Base-by-base conservation (phyloP, 1,284 basidiomycete genomes). In the Rhodotorula sp. region DNA sequence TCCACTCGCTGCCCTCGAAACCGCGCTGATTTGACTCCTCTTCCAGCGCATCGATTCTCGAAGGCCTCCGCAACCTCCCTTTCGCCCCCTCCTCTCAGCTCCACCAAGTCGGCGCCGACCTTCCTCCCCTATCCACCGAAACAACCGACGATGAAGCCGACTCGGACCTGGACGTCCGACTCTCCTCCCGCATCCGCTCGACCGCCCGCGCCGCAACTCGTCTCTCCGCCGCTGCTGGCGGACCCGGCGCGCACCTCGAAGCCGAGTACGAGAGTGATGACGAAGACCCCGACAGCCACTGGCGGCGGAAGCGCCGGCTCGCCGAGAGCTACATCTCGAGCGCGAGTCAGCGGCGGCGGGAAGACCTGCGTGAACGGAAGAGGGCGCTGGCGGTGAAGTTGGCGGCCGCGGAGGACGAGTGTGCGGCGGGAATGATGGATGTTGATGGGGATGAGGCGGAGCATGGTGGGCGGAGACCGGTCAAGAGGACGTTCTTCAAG, bases 51-150 rank as follows among this genome's bases (percentile, higher is more conserved):
- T 86, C 85, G 34, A 90, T 92, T 10, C 82, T 96, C 58, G 87
- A 91, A 72, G 89, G 93, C 67, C 81, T 98, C 11, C 85, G 88
- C 28, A 86, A 89, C 70, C 80, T 99, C 34, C 86, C 86, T 3
- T 86, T 88, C 71, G 92, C 91, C 0, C 95, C 95, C 0, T 91
- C 91, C 13, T 92, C 92, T 0, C 89, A 88, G 69, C 86, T 96
- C 84, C 92, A 94, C 58, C 87, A 90, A 60, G 88, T 92, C 2
- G 92, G 93, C 0, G 80, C 85, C 52, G 86, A 89, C 76, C 85
- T 84, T 54, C 31, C 62, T 7, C 20, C 61, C 13, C 18, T 30
- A 28, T 53, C 56, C 4, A 13, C 8, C 70, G 40, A 44, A 7
- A 44, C 40, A 13, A 90, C 1, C 6, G 81, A 85, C 24, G 88